phyloP scores from a whole-genome alignment of 1,284 basidiomycete species.

The Cutaneotrichosporon cutaneum region DNA sequence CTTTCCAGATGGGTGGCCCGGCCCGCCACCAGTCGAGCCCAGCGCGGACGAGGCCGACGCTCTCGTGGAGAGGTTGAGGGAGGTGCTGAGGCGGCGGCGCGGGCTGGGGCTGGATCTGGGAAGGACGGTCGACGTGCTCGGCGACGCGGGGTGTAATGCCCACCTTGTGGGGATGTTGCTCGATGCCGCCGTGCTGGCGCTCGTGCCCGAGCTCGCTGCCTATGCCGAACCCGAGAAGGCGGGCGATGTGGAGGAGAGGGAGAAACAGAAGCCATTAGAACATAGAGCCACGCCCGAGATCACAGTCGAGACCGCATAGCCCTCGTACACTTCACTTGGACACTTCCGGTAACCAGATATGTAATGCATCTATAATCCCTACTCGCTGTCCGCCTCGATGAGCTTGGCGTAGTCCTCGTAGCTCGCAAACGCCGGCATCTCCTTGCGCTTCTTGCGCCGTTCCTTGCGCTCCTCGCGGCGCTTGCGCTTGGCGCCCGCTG shows the following conservation, averaged over 20 bases:
- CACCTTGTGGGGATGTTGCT: conserved; percentile 43
- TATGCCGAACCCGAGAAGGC: background rate
- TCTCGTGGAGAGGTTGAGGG: background rate
- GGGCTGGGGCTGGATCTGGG: background rate
- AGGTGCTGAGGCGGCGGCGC: background rate
- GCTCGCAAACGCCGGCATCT: conserved; percentile 83
- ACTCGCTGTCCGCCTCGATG: conserved; percentile 71
- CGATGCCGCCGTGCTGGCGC: conserved; percentile 30
- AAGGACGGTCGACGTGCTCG: conserved; percentile 29
- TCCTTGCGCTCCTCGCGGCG: conserved; percentile 58
- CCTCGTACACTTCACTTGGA: background rate
- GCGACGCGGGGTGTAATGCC: conserved; percentile 41
- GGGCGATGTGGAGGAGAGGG: background rate
- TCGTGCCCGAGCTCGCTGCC: conserved; percentile 37
- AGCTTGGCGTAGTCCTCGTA: conserved; percentile 94
- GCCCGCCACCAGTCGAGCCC: conserved; percentile 42
- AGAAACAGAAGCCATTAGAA: background rate
- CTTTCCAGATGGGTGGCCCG: conserved; percentile 47
- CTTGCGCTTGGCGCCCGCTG: conserved; percentile 56
- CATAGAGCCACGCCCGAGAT: background rate
- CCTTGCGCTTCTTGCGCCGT: conserved; percentile 66
- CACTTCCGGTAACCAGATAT: background rate
- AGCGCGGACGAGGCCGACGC: conserved; percentile 34
- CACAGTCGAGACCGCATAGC: background rate
- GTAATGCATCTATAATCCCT: conserved; percentile 12